A percentile compares a stretch with the other conserved stretches of the same genome.
These are phyloP conservation scores for Boletus semigastroideus DNA, from an alignment of 1,284 basidiomycete species.

Conservation along the genomic window DNA sequence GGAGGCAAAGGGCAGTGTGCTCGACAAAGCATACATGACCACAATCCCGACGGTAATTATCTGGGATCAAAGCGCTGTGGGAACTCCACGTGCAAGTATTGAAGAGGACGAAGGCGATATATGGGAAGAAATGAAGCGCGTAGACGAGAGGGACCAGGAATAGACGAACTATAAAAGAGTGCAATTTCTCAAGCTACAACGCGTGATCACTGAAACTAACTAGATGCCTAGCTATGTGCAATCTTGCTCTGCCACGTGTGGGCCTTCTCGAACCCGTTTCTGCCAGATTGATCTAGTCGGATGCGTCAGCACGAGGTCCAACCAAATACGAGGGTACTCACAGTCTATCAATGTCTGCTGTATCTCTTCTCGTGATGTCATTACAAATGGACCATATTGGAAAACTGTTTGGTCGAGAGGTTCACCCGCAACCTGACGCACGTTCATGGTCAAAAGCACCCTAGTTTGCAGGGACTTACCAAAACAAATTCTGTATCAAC, in stretches of 20 bases:
- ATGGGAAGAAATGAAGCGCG: constrained; percentile 50
- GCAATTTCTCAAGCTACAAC: background rate
- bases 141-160: constrained; percentile 38
- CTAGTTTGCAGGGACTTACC: constrained; percentile 38
- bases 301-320: background rate
- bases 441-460: constrained; percentile 15
- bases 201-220: background rate
- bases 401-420: constrained; percentile 87
- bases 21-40: constrained; percentile 70
- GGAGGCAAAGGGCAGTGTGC: constrained; percentile 62
- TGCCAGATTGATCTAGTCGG: constrained; percentile 60
- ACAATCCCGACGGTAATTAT: constrained; percentile 61
- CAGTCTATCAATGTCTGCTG: constrained; percentile 83
- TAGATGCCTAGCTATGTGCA: constrained; percentile 38
- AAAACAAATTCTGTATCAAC: constrained; percentile 72
- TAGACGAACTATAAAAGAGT: constrained; percentile 1
- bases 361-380: constrained; percentile 80
- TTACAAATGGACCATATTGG: constrained; percentile 88
- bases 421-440: constrained; percentile 72
- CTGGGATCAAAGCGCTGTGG: constrained; percentile 47
- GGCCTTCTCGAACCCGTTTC: constrained; percentile 91
- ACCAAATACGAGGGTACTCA: constrained; percentile 33
- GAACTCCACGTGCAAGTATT: background rate
- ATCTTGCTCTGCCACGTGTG: constrained; percentile 87
- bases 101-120: constrained; percentile 31